Conservation (phyloP, 768 basidiomycete genomes). For the Neoboletus subvelutipes region DNA sequence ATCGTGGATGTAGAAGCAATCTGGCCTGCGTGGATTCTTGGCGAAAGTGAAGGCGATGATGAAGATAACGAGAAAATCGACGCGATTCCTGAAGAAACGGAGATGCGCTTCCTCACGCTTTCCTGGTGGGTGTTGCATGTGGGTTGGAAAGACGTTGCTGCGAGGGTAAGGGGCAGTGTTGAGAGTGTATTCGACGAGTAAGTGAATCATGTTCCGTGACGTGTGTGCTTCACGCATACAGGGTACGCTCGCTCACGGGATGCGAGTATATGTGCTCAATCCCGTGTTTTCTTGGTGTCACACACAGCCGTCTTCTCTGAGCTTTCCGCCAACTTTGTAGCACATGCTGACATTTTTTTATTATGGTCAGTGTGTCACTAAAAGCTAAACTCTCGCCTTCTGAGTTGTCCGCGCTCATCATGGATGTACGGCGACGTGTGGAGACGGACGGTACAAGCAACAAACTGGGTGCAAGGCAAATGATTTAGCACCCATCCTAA, state of each 20-base stretch:
- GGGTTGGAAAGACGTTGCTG: slow-evolving; percentile 84
- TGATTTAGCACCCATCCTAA: not conserved
- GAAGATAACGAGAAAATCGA: slow-evolving; percentile 31
- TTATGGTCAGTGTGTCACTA: slow-evolving; percentile 64
- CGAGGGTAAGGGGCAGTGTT: slow-evolving; percentile 69
- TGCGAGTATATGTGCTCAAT: not conserved
- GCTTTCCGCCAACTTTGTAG: not conserved
- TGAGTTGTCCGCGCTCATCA: slow-evolving; percentile 67
- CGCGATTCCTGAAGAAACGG: slow-evolving; percentile 63
- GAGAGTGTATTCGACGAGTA: slow-evolving; percentile 85
- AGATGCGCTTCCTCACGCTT: slow-evolving; percentile 78
- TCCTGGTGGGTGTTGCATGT: slow-evolving; percentile 94
- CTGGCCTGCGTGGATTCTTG: slow-evolving; percentile 24
- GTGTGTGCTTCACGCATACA: not conserved
- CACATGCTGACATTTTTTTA: slow-evolving; percentile 11
- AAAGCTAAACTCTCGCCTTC: slow-evolving; percentile 70
- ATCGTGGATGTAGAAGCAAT: slow-evolving; percentile 27
- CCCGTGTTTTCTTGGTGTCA: not conserved
- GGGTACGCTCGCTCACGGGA: not conserved
- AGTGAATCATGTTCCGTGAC: slow-evolving; percentile 28
- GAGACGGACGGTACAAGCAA: slow-evolving; percentile 59
- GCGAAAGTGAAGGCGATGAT: slow-evolving; percentile 27
- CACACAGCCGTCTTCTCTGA: not conserved
- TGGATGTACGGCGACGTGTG: slow-evolving; percentile 73
- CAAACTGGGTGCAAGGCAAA: slow-evolving; percentile 19